Percentiles rank a stretch among this genome's conserved stretches.
Conservation (phyloP, 139 green algal species). For the Nannochloris sp. region DNA sequence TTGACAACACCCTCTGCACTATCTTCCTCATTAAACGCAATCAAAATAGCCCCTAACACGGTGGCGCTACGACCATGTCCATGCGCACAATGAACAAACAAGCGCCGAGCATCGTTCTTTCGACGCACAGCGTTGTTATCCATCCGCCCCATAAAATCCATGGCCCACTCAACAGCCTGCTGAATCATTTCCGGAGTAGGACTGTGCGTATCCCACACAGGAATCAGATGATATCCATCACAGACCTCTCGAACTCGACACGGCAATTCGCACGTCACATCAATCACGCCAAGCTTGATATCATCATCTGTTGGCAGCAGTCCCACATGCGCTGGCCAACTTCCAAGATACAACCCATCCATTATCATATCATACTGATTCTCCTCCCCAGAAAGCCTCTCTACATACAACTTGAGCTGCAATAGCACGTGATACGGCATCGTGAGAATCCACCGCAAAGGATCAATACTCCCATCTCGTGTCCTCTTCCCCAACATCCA, state of each 20-base stretch:
- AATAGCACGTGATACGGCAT: conserved; percentile 47
- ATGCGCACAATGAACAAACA: conserved; percentile 60
- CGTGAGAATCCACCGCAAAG: background rate
- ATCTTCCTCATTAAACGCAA: conserved; percentile 18
- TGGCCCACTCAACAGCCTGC: conserved; percentile 39
- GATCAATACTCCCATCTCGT: conserved; percentile 24
- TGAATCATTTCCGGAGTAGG: conserved; percentile 36
- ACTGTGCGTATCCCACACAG: conserved; percentile 51
- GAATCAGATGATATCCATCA: conserved; percentile 40
- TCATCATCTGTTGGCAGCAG: conserved; percentile 29
- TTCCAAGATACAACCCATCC: conserved; percentile 27
- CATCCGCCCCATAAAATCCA: too few relatives aligned
- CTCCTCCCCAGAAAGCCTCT: conserved; percentile 26
- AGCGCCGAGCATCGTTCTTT: background rate
- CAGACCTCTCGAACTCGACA: conserved; percentile 15
- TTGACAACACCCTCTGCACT: conserved; percentile 6
- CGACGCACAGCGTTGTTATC: too few relatives aligned
- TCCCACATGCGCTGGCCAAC: conserved; percentile 20
- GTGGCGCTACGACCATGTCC: conserved; percentile 45
- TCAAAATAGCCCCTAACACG: conserved; percentile 40
- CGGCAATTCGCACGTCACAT: conserved; percentile 62
- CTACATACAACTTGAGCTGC: conserved; percentile 38
- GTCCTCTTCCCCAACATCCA: conserved; percentile 41
- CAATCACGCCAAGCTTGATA: conserved; percentile 34
- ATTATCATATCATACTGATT: conserved; percentile 31